Conservation (phyloP, 2,329 filamentous ascomycete species). For the Fusarium abutilonis region DNA sequence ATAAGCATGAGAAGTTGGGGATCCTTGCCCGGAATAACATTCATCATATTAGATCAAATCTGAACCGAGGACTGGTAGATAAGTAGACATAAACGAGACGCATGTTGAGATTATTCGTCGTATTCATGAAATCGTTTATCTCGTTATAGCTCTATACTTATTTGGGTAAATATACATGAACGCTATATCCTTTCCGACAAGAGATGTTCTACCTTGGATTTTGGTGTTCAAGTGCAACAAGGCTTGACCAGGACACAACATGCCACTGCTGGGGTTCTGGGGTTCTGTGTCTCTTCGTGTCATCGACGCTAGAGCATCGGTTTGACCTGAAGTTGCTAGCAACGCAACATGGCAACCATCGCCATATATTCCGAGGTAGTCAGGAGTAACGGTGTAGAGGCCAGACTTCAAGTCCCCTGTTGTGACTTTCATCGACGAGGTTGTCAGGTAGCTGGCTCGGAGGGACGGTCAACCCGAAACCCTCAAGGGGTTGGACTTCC, state of each 20-base stretch:
- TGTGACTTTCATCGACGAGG: background rate
- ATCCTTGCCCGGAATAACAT: too few relatives aligned
- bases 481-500: slow-evolving; percentile 38
- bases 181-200: background rate
- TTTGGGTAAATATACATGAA: background rate
- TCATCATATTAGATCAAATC: too few relatives aligned
- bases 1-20: too few relatives aligned
- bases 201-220: background rate
- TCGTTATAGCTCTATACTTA: slow-evolving; percentile 14
- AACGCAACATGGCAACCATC: background rate
- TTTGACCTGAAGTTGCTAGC: background rate
- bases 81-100: too few relatives aligned
- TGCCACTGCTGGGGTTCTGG: background rate
- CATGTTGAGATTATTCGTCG: background rate
- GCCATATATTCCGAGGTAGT: background rate
- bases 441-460: background rate
- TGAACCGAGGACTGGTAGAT: too few relatives aligned
- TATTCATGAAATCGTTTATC: slow-evolving; percentile 21
- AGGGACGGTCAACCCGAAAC: background rate
- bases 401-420: background rate
- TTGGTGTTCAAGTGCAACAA: background rate
- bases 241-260: background rate
- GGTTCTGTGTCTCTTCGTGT: background rate
- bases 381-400: background rate
- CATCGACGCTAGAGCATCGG: background rate